phyloP scores from a whole-genome alignment of 169 alveolate genomes.

The Neospora caninum region DNA sequence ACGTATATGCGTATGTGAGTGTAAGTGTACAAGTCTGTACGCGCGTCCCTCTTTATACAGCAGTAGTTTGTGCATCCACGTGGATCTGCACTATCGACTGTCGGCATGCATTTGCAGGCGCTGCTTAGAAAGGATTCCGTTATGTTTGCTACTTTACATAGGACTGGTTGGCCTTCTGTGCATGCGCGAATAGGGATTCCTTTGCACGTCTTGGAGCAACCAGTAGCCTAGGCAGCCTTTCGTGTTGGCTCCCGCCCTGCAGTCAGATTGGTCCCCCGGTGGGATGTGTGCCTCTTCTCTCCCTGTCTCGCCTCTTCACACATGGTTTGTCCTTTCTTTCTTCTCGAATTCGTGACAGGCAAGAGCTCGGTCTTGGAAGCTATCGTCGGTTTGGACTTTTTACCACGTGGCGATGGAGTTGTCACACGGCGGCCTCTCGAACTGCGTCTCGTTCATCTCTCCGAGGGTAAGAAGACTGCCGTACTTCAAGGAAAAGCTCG shows the following conservation, averaged over 20 bases:
- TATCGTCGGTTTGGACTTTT: constrained; percentile 96
- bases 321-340: neutral
- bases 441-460: constrained; percentile 91
- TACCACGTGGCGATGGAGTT: constrained; percentile 98
- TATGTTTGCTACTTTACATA: too few species aligned
- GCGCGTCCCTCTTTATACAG: too few species aligned
- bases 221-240: too few species aligned
- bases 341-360: constrained; percentile 69
- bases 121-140: too few species aligned
- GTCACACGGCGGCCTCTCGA: constrained; percentile 99
- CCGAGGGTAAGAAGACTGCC: constrained; percentile 75
- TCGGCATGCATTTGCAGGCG: too few species aligned
- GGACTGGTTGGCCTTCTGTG: too few species aligned
- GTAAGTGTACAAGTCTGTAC: too few species aligned
- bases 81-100: too few species aligned
- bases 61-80: too few species aligned
- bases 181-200: too few species aligned
- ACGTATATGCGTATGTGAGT: neutral
- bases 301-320: neutral
- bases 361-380: constrained; percentile 96
- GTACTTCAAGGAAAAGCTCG: neutral
- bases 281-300: neutral
- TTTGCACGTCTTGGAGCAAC: too few species aligned
- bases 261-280: neutral
- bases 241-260: neutral